These are phyloP conservation scores for Aspergillus brunneoviolaceus DNA, from an alignment of 2,329 filamentous ascomycete species.

Conservation along the genomic window DNA sequence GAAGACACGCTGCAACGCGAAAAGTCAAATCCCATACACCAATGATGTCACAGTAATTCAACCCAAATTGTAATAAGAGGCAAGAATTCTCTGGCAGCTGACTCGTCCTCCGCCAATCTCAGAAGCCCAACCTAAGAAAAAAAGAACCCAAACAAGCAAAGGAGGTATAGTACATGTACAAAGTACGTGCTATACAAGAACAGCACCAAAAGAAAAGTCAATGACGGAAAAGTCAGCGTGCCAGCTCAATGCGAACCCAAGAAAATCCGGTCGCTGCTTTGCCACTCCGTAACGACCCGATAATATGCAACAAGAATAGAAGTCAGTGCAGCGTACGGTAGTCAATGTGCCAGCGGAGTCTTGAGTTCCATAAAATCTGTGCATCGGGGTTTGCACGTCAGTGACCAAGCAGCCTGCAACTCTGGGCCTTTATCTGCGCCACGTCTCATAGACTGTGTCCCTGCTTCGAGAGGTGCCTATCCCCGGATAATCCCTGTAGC, in stretches of 20 bases:
- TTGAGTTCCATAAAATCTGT: not conserved
- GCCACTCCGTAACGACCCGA: constrained; percentile 17
- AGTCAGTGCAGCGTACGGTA: constrained; percentile 15
- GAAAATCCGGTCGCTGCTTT: constrained; percentile 13
- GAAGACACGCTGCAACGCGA: not conserved
- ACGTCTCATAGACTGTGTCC: constrained; percentile 27
- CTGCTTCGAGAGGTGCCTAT: constrained; percentile 8
- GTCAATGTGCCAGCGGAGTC: constrained; percentile 3
- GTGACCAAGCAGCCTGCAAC: not conserved
- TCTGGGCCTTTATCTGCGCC: constrained; percentile 23
- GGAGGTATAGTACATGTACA: constrained; percentile 18
- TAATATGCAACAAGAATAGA: constrained; percentile 13
- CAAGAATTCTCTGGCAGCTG: constrained; percentile 11
- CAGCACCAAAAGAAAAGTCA: constrained; percentile 4
- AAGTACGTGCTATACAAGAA: constrained; percentile 16
- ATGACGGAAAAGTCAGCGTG: constrained; percentile 7
- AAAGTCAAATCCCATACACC: constrained; percentile 5
- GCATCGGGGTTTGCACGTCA: constrained; percentile 2
- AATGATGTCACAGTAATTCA: constrained; percentile 8
- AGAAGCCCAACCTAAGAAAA: not conserved
- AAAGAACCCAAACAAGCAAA: constrained; percentile 10
- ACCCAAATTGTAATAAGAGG: constrained; percentile 7
- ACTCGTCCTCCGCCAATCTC: constrained; percentile 16
- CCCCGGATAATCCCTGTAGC: constrained; percentile 14
- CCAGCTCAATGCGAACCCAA: constrained; percentile 5